Evolutionary conservation across 192 early-diverging fungal genomes (phyloP).

Genomic region (Entomortierella lignicola): DNA sequence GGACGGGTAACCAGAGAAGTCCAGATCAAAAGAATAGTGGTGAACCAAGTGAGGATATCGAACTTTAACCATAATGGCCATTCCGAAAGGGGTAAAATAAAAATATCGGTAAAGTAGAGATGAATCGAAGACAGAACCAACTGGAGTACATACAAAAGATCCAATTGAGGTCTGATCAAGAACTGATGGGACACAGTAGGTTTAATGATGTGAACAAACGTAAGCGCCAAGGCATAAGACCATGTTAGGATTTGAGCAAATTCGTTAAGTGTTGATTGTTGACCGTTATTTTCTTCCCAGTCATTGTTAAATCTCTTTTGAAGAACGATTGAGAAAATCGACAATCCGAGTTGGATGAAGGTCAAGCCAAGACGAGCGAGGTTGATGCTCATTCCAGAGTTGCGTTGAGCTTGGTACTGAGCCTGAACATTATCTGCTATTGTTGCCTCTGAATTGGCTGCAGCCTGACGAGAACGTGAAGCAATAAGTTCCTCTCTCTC

Average conservation of each 20-base stretch:
- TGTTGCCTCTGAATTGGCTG: slow-evolving; percentile 4
- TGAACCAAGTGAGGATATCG: slow-evolving; percentile 2
- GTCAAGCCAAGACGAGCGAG: slow-evolving; percentile 24
- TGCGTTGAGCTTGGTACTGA: slow-evolving; percentile 33
- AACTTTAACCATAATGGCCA: slow-evolving; percentile 24
- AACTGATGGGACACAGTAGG: slow-evolving; percentile 28
- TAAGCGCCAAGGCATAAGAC: slow-evolving; percentile 17
- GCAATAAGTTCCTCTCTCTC: not conserved
- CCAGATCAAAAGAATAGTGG: slow-evolving; percentile 18
- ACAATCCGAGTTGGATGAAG: slow-evolving; percentile 14
- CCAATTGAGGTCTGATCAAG: slow-evolving; percentile 31
- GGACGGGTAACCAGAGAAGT: slow-evolving; percentile 18
- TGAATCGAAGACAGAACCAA: slow-evolving; percentile 3
- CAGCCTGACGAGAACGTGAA: not conserved
- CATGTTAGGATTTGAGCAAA: slow-evolving; percentile 14
- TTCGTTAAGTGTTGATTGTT: slow-evolving; percentile 2
- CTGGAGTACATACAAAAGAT: slow-evolving; percentile 21
- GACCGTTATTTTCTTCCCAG: not conserved
- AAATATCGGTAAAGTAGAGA: slow-evolving; percentile 8
- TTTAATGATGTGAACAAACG: slow-evolving; percentile 19
- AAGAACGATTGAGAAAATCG: slow-evolving; percentile 11
- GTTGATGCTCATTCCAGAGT: slow-evolving; percentile 29
- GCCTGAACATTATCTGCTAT: slow-evolving; percentile 18
- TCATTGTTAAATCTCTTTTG: not conserved
- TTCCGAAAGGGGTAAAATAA: not conserved